These are phyloP conservation scores for Talaromyces marneffei DNA, from an alignment of 2,329 filamentous ascomycete genomes.

Conservation along the genomic window DNA sequence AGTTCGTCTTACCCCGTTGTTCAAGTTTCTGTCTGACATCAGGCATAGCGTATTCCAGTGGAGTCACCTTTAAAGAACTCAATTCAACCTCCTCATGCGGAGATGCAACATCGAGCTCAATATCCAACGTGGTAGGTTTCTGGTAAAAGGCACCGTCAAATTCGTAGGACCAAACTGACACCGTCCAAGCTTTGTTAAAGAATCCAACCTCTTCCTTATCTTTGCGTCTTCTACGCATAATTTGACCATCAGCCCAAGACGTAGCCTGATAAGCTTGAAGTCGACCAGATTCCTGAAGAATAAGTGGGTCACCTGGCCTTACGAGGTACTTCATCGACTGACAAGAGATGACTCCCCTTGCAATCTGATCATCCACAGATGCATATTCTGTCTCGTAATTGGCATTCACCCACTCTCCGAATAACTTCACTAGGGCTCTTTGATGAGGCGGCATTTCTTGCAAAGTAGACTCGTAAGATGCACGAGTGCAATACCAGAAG, in stretches of 20 bases:
- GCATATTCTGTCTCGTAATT: neutral
- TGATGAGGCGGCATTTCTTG: neutral
- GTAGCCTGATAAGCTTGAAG: neutral
- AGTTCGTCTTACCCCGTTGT: conserved; percentile 27
- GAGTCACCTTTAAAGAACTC: neutral
- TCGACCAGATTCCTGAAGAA: neutral
- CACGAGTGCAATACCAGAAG: neutral
- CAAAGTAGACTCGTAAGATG: neutral
- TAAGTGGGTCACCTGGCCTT: neutral
- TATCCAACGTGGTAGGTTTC: neutral
- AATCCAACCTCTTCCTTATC: neutral
- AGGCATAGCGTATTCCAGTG: conserved; percentile 5
- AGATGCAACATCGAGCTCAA: neutral
- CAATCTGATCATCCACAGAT: neutral
- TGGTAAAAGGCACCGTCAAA: neutral
- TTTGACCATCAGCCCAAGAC: neutral
- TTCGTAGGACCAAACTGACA: neutral
- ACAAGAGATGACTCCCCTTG: neutral
- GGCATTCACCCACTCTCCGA: neutral
- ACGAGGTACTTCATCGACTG: neutral
- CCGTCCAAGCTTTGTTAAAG: neutral
- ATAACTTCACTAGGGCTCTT: neutral
- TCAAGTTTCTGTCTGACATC: conserved; percentile 46
- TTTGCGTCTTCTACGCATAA: no score
- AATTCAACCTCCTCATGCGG: neutral